phyloP scores from a whole-genome alignment of 1,139 yeast genomes.

The Pneumocystis jirovecii region DNA sequence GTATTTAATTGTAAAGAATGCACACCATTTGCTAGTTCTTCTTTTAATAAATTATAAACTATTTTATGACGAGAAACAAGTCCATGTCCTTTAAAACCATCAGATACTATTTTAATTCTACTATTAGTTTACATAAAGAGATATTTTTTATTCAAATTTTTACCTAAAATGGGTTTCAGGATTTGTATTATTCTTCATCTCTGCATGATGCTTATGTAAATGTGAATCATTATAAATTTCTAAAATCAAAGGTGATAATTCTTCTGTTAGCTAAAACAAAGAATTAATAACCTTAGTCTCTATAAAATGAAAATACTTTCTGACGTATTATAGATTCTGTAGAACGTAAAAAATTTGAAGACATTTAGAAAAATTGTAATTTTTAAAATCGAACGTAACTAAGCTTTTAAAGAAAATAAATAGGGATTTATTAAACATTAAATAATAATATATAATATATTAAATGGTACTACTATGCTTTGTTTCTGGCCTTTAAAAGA shows the following conservation, averaged over 20 bases:
- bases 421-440: not conserved
- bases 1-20: slow-evolving; percentile 85
- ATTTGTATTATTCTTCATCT: slow-evolving; percentile 49
- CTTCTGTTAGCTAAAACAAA: slow-evolving; percentile 5
- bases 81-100: slow-evolving; percentile 47
- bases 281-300: not conserved
- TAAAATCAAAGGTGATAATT: slow-evolving; percentile 21
- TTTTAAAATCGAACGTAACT: too few species aligned
- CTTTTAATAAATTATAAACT: slow-evolving; percentile 52
- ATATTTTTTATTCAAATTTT: not conserved
- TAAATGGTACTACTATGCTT: not conserved
- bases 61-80: slow-evolving; percentile 69
- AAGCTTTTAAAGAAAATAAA: too few species aligned
- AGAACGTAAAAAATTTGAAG: not conserved
- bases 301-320: not conserved
- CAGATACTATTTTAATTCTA: slow-evolving; percentile 39
- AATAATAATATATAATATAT: not conserved
- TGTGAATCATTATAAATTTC: slow-evolving; percentile 66
- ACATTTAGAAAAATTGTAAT: not conserved
- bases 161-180: slow-evolving; percentile 65
- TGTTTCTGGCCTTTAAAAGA: not conserved
- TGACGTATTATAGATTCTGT: not conserved
- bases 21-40: slow-evolving; percentile 59
- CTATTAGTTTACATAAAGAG: not conserved
- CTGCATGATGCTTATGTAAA: slow-evolving; percentile 80